Percentiles rank a stretch among this genome's conserved stretches.
Conservation (phyloP, 1,284 basidiomycete species). For the Ustilago lituana region DNA sequence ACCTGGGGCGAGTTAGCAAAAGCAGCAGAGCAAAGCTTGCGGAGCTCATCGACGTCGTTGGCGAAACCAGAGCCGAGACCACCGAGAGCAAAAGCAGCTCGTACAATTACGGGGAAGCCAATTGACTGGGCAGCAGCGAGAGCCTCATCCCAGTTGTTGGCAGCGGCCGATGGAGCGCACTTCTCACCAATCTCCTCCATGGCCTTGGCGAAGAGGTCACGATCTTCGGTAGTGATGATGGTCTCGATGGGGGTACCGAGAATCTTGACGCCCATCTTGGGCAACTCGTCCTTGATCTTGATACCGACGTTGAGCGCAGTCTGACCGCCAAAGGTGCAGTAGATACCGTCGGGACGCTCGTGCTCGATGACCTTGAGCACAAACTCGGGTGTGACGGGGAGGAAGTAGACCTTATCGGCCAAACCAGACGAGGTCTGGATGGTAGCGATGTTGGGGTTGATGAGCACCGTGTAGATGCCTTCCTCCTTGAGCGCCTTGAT, state of each 20-base stretch:
- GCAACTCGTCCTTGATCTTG: constrained; percentile 96
- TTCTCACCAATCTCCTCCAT: constrained; percentile 97
- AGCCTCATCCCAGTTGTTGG: constrained; percentile 81
- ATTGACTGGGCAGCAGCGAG: constrained; percentile 83
- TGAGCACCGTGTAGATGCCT: constrained; percentile 96
- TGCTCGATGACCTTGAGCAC: constrained; percentile 97
- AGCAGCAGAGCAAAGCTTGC: constrained; percentile 79
- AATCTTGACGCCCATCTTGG: constrained; percentile 80
- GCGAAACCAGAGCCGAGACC: constrained; percentile 96
- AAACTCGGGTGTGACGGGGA: constrained; percentile 97
- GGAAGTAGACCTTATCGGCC: constrained; percentile 98
- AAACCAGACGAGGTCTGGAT: constrained; percentile 97
- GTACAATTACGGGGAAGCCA: constrained; percentile 96
- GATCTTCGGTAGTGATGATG: constrained; percentile 95
- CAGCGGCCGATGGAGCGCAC: constrained; percentile 83
- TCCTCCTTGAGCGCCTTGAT: constrained; percentile 99
- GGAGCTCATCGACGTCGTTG: constrained; percentile 84
- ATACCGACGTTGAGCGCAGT: constrained; percentile 97
- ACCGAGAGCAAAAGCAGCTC: constrained; percentile 94
- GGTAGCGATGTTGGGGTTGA: constrained; percentile 98
- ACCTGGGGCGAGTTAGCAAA: constrained; percentile 98
- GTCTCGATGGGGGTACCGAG: constrained; percentile 97
- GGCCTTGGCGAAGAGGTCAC: constrained; percentile 91
- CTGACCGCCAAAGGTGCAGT: constrained; percentile 97
- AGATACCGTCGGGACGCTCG: constrained; percentile 98